Percentiles rank a stretch among this genome's conserved stretches.
Evolutionary conservation across 1,139 yeast genomes (phyloP).

Genomic region (Pichia sp.): DNA sequence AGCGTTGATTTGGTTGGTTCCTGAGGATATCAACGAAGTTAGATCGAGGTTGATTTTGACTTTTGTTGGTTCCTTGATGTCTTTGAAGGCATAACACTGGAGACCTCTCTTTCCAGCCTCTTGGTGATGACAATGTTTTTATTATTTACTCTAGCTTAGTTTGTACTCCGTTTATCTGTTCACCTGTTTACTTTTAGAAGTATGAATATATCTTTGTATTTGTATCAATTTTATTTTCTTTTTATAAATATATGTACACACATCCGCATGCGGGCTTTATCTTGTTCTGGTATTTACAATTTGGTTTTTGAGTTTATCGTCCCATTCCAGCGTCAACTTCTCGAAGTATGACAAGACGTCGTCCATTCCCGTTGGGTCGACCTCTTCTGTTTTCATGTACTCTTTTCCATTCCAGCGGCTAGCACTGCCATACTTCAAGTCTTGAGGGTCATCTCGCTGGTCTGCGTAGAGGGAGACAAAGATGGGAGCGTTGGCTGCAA

Average conservation of each 20-base stretch:
- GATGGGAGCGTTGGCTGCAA: constrained; percentile 86
- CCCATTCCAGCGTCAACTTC: constrained; percentile 57
- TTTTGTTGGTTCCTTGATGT: constrained; percentile 92
- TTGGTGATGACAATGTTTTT: neutral
- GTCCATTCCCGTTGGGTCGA: constrained; percentile 60
- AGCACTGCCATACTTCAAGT: constrained; percentile 71
- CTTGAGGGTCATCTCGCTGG: constrained; percentile 38
- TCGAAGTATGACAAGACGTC: constrained; percentile 63
- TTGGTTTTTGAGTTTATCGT: constrained; percentile 64
- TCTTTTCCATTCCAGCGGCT: constrained; percentile 61
- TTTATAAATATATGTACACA: no score
- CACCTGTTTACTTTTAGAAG: neutral
- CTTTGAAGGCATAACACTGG: constrained; percentile 34
- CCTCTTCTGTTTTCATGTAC: constrained; percentile 48
- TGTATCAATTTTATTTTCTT: no score
- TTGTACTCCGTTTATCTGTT: constrained; percentile 2
- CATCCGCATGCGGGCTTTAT: neutral
- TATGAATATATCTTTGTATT: neutral
- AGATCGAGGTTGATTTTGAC: constrained; percentile 90
- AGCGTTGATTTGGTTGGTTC: constrained; percentile 96
- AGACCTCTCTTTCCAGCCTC: neutral
- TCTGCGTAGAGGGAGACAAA: constrained; percentile 51
- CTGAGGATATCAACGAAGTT: constrained; percentile 97
- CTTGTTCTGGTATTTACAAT: constrained; percentile 47
- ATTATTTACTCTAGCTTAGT: neutral